Percentiles rank a stretch among this genome's conserved stretches.
These are phyloP conservation scores for Chlamydomonas reinhardtii DNA, from an alignment of 163 green algal genomes.

Conservation along the genomic window DNA sequence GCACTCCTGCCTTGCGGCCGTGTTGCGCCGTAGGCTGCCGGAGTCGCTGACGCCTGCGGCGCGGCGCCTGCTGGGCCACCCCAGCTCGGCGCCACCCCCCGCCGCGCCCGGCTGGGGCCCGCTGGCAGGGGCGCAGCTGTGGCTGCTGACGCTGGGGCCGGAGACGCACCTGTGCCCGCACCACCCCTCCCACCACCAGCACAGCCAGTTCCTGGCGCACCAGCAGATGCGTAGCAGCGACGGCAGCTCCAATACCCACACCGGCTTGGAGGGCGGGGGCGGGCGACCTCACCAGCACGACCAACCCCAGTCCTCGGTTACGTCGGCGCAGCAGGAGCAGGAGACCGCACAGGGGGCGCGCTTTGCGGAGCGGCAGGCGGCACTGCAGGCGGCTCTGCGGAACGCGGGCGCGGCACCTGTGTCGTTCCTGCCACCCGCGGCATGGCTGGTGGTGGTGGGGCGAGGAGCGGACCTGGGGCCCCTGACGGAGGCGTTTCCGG, in stretches of 20 bases:
- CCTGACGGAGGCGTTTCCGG: neutral
- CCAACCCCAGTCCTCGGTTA: too few species aligned
- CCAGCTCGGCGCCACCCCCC: neutral
- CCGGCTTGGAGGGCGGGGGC: too few species aligned
- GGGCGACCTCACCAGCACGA: too few species aligned
- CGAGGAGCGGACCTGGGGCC: neutral
- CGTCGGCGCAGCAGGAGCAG: neutral
- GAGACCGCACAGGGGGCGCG: neutral
- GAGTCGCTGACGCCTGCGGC: neutral
- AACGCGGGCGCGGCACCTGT: constrained; percentile 1
- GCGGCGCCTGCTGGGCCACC: neutral
- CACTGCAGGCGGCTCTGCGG: neutral
- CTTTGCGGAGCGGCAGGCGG: neutral
- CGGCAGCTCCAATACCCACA: neutral
- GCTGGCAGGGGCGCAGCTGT: neutral
- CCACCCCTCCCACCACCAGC: neutral
- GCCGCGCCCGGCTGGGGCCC: constrained; percentile 9
- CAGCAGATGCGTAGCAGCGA: neutral
- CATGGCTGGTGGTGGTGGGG: constrained; percentile 37
- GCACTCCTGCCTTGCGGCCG: neutral
- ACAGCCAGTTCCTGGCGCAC: neutral
- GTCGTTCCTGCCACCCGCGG: constrained; percentile 42
- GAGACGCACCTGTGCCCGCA: neutral
- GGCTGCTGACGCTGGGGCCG: constrained; percentile 32
- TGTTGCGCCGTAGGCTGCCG: neutral